Evolutionary conservation across 306 rosid genomes (phyloP).

Genomic region (Citrullus amarus): DNA sequence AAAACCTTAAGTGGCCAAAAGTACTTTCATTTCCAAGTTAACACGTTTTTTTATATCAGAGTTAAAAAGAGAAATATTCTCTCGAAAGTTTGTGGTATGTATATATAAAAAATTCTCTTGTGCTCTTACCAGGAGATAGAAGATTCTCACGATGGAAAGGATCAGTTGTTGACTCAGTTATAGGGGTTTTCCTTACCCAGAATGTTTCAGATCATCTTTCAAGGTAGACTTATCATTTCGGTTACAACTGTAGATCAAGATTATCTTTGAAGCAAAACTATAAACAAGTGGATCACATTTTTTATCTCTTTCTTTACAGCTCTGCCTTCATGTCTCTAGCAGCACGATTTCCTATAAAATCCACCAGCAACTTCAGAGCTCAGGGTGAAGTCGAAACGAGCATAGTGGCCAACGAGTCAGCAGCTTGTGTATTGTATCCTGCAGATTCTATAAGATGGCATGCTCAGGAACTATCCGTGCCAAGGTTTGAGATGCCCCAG

Average conservation of each 20-base stretch:
- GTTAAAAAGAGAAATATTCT: not conserved
- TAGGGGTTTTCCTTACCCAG: constrained; percentile 91
- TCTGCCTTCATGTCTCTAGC: constrained; percentile 95
- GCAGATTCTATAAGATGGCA: constrained; percentile 30
- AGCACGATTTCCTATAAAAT: constrained; percentile 54
- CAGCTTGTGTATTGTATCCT: constrained; percentile 29
- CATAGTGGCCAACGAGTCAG: constrained; percentile 30
- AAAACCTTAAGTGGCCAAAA: not conserved
- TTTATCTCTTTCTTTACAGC: constrained; percentile 39
- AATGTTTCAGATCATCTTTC: constrained; percentile 97
- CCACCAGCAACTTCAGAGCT: constrained; percentile 25
- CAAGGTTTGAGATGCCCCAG: constrained; percentile 26
- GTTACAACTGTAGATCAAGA: not conserved
- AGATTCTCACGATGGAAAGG: constrained; percentile 97
- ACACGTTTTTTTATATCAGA: not conserved
- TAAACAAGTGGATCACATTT: not conserved
- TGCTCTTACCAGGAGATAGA: constrained; percentile 67
- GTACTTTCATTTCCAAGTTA: not conserved
- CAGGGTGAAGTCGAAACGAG: constrained; percentile 20
- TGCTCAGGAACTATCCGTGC: constrained; percentile 22
- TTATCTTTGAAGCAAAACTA: not conserved
- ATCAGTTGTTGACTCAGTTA: constrained; percentile 88
- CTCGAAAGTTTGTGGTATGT: not conserved
- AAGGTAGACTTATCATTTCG: constrained; percentile 37
- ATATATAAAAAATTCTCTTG: constrained; percentile 5